Evolutionary conservation across 768 basidiomycete genomes (phyloP), one percentile per base, ranked within the genome.

Genomic region (Dioszegia crocea): DNA sequence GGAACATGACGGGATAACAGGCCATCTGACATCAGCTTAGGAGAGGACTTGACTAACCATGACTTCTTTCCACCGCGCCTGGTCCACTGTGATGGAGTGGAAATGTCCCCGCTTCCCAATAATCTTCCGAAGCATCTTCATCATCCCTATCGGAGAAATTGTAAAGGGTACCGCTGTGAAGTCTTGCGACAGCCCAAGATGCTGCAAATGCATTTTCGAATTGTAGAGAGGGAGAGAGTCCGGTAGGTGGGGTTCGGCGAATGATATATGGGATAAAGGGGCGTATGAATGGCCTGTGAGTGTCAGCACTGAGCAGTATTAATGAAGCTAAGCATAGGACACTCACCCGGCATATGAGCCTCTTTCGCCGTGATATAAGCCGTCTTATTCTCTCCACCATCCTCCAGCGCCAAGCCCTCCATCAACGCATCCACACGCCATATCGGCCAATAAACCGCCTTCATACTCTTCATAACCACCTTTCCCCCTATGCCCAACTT

Each of bases 1-100:
- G 73, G 47, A 74, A 74, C 61, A 70, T 68, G 62, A 72, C 61
- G 2, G 73, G 73, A 50, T 72, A 71, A 23, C 57, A 59, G 5
- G 66, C 70, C 26, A 73, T 47, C 71, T 73, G 39, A 9, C 17
- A 38, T 38, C 17, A 45, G 44, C 11, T 11, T 9, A 8, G 44
- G 48, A 38, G 9, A 38, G 17, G 17, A 17, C 17, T 23, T 11
- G 39, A 60, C 67, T 38, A 5, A 71, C 67, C 69, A 70, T 51
- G 24, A 39, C 65, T 48, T 70, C 69, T n/a, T 64, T 62, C 59
- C 61, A 64, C 24, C 65, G 57, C n/a, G 40, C 19, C 31, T 69
- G 57, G 51, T 71, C 65, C 9, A 74, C 33, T 29, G 63, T 40
- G 36, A 38, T 38, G 10, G 36, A 9, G 17, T 38, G 10, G 36